Percentiles rank a stretch among this genome's conserved stretches.
These are phyloP conservation scores for Skeletonema grethae DNA, from an alignment of 108 stramenopile genomes.

Conservation along the genomic window DNA sequence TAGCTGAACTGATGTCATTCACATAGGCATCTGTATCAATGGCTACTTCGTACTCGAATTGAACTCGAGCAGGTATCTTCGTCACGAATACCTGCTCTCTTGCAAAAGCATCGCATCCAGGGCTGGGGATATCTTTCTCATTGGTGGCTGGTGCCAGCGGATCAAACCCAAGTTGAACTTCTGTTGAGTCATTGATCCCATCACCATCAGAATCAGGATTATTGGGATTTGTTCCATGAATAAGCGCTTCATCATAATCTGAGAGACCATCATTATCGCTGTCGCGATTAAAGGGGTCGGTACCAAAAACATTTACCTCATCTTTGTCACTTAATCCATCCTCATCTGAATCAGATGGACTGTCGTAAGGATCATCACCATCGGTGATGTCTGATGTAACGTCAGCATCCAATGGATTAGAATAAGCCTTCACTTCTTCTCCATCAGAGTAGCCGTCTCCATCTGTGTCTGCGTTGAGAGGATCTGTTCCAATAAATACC, in stretches of 20 bases:
- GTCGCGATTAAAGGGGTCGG: conserved; percentile 5
- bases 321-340: conserved; percentile 16
- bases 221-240: conserved; percentile 16
- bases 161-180: conserved; percentile 14
- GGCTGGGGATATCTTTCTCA: neutral
- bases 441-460: conserved; percentile 19
- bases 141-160: neutral
- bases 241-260: conserved; percentile 15
- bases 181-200: conserved; percentile 12
- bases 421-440: conserved; percentile 15
- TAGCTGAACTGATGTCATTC: neutral
- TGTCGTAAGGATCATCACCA: neutral
- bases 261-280: conserved; percentile 17
- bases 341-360: neutral
- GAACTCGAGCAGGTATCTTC: conserved; percentile 4
- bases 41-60: conserved; percentile 27
- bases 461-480: conserved; percentile 16
- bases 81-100: conserved; percentile 6
- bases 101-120: conserved; percentile 20
- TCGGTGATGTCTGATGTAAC: neutral
- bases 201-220: conserved; percentile 20
- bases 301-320: conserved; percentile 3
- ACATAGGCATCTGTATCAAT: neutral
- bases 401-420: conserved; percentile 11
- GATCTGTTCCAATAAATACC: conserved; percentile 17